Base-by-base conservation (phyloP, 2,329 filamentous ascomycete species). In the Myrmaecium sp. region DNA sequence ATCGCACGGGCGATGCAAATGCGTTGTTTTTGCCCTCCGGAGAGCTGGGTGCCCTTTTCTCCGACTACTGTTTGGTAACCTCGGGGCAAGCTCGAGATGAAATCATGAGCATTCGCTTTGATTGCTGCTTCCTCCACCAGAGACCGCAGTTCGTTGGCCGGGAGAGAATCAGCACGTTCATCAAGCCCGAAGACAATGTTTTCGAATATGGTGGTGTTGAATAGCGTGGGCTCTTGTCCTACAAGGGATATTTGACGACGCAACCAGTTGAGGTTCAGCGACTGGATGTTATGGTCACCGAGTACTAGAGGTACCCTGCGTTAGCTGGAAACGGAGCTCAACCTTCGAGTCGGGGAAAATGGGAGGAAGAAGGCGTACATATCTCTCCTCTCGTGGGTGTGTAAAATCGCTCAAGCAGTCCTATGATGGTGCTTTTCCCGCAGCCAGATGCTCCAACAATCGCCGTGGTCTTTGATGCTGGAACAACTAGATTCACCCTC, bases 21-120 rank as follows among this genome's bases (percentile, higher is more conserved):
- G 40, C 89, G 80, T 54, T 95, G 89, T 52, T 94, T 93, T 54
- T 98, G 89, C 18, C 89, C 89, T 48, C 89, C 89, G 29, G 81
- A 92, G 6, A 98, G 64, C 27, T 94, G 57, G 47, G 93, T 92
- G 6, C 89, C 89, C 35, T 84, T 75, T 51, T 95, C 83, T 30
- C 89, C 89, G n/a, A 95, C 86, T 37, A 91, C 74, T 0, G 89
- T 95, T 37, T 93, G 69, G 42, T 95, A 95, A 2, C 79, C 78
- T 38, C 95, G 78, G 0, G 89, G 83, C 1, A 95, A 65, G 8
- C 64, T 55, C 5, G 60, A 67, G 37, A 98, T 75, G 46, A 98
- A 98, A 36, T 92, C 83, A 46, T 95, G 84, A 1, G 86, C 86
- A 40, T 95, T 94, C 9, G 89, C 79, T 64, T 79, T 91, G 50